A percentile compares a stretch with the other conserved stretches of the same genome.
phyloP scores from a whole-genome alignment of 192 early-diverging fungal genomes.

The Linnemannia schmuckeri region DNA sequence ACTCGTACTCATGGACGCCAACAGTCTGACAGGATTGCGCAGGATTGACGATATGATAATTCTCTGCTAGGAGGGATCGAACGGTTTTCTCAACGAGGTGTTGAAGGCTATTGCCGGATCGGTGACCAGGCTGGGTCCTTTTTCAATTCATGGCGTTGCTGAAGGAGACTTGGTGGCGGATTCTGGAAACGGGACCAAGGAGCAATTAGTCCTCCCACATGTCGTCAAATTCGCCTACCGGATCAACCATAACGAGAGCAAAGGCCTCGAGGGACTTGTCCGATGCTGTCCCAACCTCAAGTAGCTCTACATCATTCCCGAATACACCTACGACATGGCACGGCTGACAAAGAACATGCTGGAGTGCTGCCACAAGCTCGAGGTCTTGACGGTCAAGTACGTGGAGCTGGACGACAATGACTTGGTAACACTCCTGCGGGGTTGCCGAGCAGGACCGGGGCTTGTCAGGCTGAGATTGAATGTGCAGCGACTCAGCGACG shows the following conservation, averaged over 20 bases:
- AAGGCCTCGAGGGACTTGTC: not conserved
- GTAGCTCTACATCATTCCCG: slow-evolving; percentile 4
- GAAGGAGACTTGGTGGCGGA: not conserved
- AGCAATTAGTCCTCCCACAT: not conserved
- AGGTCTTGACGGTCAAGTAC: slow-evolving; percentile 9
- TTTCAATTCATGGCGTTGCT: not conserved
- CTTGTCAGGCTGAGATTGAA: not conserved
- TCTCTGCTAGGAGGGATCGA: not conserved
- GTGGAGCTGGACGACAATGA: not conserved
- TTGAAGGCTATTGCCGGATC: not conserved
- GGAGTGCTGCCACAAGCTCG: not conserved
- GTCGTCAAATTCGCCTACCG: slow-evolving; percentile 4
- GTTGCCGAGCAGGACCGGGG: not conserved
- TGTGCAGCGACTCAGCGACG: not conserved
- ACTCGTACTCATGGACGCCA: not conserved
- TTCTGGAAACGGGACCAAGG: not conserved
- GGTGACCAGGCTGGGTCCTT: not conserved
- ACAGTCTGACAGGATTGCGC: not conserved
- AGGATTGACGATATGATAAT: not conserved
- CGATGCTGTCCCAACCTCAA: slow-evolving; percentile 4
- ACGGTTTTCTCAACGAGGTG: not conserved
- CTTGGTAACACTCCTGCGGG: not conserved
- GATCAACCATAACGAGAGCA: slow-evolving; percentile 8
- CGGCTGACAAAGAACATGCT: not conserved
- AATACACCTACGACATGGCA: not conserved